Evolutionary conservation across 2,329 filamentous ascomycete species (phyloP), one percentile per base, ranked within the genome.

Genomic region (Colletotrichum sp.): DNA sequence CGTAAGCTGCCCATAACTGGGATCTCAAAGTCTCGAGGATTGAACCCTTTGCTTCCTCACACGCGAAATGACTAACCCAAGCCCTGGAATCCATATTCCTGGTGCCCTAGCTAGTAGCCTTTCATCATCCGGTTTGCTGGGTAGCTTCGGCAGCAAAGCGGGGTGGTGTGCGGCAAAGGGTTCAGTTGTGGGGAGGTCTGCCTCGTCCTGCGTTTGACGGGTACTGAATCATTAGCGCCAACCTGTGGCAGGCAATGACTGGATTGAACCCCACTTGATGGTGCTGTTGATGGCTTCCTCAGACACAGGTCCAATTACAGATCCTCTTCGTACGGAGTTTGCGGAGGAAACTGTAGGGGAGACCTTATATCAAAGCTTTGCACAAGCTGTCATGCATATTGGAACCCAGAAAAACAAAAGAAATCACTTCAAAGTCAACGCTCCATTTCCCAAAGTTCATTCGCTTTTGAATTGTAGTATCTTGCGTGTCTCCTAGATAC

Each of bases 161-260:
- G 57, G 57, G 57, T n/a, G 57, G 1, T 29, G 27, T 33, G 43
- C 43, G 43, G 43, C 12, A 21, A 21, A 51, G 43, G 11, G n/a
- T 24, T 24, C 24, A 27, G 15, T 15, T 57, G 54, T 24, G 54
- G 33, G 34, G 59, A 3, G n/a, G n/a, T 5, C n/a, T 34, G 5
- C n/a, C 31, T 43, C 33, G 18, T 21, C 13, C 24, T 62, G 58
- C 33, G 27, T 27, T 16, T 16, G 15, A 55, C 67, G 58, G 67
- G 58, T 55, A 72, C 69, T 75, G 72, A 75, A 69, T 75, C 72
- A 75, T 75, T 75, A 72, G 72, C 65, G 58, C 21, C 16, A 65
- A 31, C 13, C 47, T 27, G 36, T 66, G 59, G 59, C 34, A 62
- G 34, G 7, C 31, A 21, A 21, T 21, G 59, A 36, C 12, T 18